Base-by-base conservation (phyloP, 1,284 basidiomycete species). In the Ustilago crameri region DNA sequence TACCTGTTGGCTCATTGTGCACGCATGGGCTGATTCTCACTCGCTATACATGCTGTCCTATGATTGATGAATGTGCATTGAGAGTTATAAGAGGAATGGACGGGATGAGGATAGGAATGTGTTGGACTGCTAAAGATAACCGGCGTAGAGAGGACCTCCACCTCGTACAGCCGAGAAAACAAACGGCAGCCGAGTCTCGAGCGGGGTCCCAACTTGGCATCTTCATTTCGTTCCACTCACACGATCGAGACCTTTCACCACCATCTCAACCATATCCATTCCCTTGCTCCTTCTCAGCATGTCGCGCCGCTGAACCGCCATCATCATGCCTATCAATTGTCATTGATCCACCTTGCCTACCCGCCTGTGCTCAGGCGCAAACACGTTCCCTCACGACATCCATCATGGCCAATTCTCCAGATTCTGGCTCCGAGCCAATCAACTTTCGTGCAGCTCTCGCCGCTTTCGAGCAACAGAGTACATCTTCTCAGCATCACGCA, bases 391-490 rank as follows among this genome's bases (percentile, higher is more conserved):
- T 8, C 12, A 23, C 38, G 22, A 37, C n/a, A 9, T 9, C 7
- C n/a, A 37, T 42, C 35, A 14, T 37, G 14, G 35, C 35, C 41
- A 30, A 30, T 20, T 42, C 41, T 23, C 18, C 41, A n/a, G 44
- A 43, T 3, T 44, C 51, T 9, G 52, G 63, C 43, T 55, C 59
- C 2, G 50, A 66, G 50, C 49, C 59, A 5, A 67, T 72, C 59
- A 67, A 72, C 56, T 72, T 72, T 30, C 69, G 60, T 18, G 63
- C 69, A 3, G 69, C 69, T 2, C 60, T 66, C 20, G 69, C 69
- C 9, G 69, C 69, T 9, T 72, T 72, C 42, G 55, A 72, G 23
- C 27, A 51, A 3, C 55, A 61, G 30, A 48, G 37, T 32, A 17
- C 42, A 15, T 42, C 51, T 14, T 8, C 37, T 15, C 7, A 57